phyloP scores from a whole-genome alignment of 1,284 basidiomycete species.

The Leccinum glutinopallens region DNA sequence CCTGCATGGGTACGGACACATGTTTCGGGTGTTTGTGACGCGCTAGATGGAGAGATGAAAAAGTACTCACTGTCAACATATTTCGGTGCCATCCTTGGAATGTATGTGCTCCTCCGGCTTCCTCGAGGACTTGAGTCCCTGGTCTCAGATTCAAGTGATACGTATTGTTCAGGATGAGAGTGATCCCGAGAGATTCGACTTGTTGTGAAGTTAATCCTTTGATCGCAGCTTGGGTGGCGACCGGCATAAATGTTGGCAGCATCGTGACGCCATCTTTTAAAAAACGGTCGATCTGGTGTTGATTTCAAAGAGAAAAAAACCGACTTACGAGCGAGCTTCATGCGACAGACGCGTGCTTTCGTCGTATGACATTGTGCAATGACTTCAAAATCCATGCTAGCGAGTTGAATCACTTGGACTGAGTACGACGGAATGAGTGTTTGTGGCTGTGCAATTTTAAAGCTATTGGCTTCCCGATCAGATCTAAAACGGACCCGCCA shows the following conservation, averaged over 20 bases:
- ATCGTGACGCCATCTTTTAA: constrained; percentile 73
- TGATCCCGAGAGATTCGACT: constrained; percentile 76
- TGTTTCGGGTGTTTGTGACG: constrained; percentile 4
- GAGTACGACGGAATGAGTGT: not conserved
- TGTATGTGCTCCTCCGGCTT: constrained; percentile 77
- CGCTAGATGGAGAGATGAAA: constrained; percentile 12
- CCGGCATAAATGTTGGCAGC: constrained; percentile 89
- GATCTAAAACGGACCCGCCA: constrained; percentile 1
- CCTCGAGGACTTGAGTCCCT: constrained; percentile 68
- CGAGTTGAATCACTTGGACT: not conserved
- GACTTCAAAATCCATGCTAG: constrained; percentile 73
- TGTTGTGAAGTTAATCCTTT: constrained; percentile 86
- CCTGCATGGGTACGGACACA: constrained; percentile 44
- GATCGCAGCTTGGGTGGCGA: constrained; percentile 85
- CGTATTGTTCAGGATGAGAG: constrained; percentile 82
- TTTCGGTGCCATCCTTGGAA: constrained; percentile 87
- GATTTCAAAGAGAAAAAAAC: not conserved
- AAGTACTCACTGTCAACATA: constrained; percentile 66
- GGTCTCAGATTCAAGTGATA: constrained; percentile 84
- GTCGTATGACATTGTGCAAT: constrained; percentile 78
- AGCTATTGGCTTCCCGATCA: constrained; percentile 9
- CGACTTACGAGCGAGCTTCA: constrained; percentile 68
- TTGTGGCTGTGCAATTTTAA: constrained; percentile 20
- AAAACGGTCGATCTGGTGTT: constrained; percentile 11
- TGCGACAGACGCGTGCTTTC: constrained; percentile 72